Conservation (phyloP, 305 asterid genomes). For the Salvia sclarea region DNA sequence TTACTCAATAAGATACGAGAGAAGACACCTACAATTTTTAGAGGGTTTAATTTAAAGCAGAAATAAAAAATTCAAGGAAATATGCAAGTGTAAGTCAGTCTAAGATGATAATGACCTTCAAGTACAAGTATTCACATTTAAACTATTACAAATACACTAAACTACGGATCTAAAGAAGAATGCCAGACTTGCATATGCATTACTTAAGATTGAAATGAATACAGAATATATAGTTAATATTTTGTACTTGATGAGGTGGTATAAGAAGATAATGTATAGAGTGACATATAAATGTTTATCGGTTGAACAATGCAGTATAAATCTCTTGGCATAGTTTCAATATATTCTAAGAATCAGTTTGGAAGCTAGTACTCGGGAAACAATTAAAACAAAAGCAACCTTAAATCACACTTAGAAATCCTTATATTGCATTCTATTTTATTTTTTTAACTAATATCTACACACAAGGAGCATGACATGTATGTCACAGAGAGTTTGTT, state of each 20-base stretch:
- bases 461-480: neutral
- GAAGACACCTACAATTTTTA: slow-evolving; percentile 25
- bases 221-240: neutral
- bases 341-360: neutral
- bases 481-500: neutral
- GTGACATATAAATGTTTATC: neutral
- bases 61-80: slow-evolving; percentile 1
- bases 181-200: neutral
- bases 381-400: neutral
- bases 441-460: neutral
- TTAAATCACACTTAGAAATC: neutral
- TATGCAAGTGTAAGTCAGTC: neutral
- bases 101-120: neutral
- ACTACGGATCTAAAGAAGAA: neutral
- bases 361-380: neutral
- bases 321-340: neutral
- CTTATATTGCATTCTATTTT: neutral
- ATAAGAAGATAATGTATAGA: neutral
- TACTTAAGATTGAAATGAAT: neutral
- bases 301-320: neutral
- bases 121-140: neutral
- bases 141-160: neutral
- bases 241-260: neutral
- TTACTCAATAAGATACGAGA: slow-evolving; percentile 19
- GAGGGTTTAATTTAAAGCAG: slow-evolving; percentile 18